A percentile compares a stretch with the other conserved stretches of the same genome.
Evolutionary conservation across 352 stramenopile genomes (phyloP).

Genomic region (Thalassiosira oceanica): DNA sequence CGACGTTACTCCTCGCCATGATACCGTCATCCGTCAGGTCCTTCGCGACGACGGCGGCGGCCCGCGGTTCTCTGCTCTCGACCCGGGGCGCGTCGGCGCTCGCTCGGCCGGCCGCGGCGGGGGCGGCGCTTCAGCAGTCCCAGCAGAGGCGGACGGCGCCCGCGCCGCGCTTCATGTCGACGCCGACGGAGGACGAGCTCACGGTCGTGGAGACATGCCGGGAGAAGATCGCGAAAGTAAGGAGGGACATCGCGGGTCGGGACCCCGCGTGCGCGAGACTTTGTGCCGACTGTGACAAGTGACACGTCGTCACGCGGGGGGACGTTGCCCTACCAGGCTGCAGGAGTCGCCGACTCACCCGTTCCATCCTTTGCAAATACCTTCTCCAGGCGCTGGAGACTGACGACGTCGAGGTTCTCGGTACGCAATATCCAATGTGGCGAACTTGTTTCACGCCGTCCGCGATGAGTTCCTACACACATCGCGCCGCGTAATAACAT

Average conservation of each 20-base stretch:
- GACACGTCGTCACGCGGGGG: no score
- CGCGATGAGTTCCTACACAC: not conserved
- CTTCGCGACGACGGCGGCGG: not conserved
- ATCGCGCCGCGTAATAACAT: not conserved
- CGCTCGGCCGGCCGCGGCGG: not conserved
- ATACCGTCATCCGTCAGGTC: not conserved
- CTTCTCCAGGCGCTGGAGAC: conserved; percentile 66
- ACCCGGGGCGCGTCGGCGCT: not conserved
- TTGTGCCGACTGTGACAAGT: no score
- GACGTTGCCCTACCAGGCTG: no score
- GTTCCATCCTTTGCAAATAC: no score
- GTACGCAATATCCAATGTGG: no score
- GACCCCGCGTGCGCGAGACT: no score
- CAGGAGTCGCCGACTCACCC: no score
- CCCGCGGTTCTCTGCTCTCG: not conserved
- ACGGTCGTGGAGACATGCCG: conserved; percentile 69
- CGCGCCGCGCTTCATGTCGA: conserved; percentile 5
- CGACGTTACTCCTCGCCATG: no score
- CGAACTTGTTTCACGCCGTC: not conserved
- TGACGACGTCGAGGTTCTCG: conserved; percentile 71
- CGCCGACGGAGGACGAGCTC: conserved; percentile 13
- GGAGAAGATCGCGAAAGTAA: conserved; percentile 66
- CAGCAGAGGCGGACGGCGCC: not conserved
- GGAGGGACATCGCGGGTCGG: no score
- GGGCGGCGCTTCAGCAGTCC: not conserved